Evolutionary conservation across 331 rosid genomes (phyloP), one percentile per base, ranked within the genome.

Genomic region (Malus hybrid): DNA sequence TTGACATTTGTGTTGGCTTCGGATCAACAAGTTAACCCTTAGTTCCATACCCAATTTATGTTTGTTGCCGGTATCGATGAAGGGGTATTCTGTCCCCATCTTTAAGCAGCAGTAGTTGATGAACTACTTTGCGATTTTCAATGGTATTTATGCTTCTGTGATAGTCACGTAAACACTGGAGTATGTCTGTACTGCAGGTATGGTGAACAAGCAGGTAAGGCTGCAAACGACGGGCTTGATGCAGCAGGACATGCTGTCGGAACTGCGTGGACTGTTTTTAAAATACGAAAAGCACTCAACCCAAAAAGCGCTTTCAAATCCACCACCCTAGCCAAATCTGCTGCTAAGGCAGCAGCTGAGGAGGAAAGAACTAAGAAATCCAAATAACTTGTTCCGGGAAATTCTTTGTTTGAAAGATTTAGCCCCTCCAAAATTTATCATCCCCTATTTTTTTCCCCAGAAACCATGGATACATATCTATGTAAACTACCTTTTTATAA

Each of bases 181-280:
- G 67, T 39, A 72, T 78, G 32, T 79, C 62, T 84, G 54, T 76
- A 28, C 72, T 82, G 83, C 89, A 94, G 99, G 81, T 88, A 92
- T 59, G 99, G 99, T 77, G 96, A 92, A 76, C 71, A 90, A 83
- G 99, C 99, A 64, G 90, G 91, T 20, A 80, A 87, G 77, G 96
- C 97, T 56, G 83, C 97, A 34, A 84, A 57, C 22, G 96, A 94
- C 77, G 97, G 97, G 65, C 90, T 94, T 72, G 83, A 67, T 77
- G 99, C 99, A 71, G 99, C 99, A 29, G 97, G 97, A 66, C 97
- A 94, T 76, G 96, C 97, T 15, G 24, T 92, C 6, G 96, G 99
- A 67, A 80, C 97, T 1, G 97, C 93, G 4, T 92, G 99, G 99
- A 88, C 88, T 69, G 92, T 88, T 71, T 74, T 85, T 63, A 92